A percentile compares a stretch with the other conserved stretches of the same genome.
phyloP scores from a whole-genome alignment of 768 basidiomycete species.

The Mycena rebaudengoi region DNA sequence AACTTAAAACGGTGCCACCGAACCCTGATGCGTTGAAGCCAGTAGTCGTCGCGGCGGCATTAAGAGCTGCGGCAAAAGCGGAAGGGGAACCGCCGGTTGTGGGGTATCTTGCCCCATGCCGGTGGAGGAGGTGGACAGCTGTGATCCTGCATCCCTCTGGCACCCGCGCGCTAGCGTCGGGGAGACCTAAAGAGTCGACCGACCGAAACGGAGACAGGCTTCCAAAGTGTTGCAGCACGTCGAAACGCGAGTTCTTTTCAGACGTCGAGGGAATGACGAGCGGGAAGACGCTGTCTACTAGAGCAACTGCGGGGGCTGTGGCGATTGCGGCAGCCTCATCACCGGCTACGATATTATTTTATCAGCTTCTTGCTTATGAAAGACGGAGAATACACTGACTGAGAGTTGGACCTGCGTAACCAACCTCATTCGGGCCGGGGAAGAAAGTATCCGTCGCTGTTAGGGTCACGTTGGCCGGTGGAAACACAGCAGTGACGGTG shows the following conservation, averaged over 20 bases:
- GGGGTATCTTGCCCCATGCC: background rate
- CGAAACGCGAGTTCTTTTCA: too few species aligned
- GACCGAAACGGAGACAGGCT: constrained; percentile 1
- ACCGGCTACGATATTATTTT: too few species aligned
- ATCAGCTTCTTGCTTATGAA: too few species aligned
- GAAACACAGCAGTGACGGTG: too few species aligned
- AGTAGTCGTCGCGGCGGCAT: constrained; percentile 49
- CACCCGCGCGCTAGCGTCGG: background rate
- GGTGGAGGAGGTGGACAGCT: background rate
- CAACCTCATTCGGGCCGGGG: background rate
- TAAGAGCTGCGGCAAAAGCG: constrained; percentile 56
- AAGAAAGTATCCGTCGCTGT: background rate
- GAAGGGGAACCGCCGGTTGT: too few species aligned
- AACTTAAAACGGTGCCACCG: too few species aligned
- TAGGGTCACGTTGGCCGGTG: background rate
- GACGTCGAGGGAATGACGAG: too few species aligned
- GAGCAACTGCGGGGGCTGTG: too few species aligned
- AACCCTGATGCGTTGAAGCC: constrained; percentile 62
- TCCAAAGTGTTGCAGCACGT: too few species aligned
- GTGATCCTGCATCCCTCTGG: background rate
- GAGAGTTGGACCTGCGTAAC: background rate
- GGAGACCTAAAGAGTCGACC: constrained; percentile 1
- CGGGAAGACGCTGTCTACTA: too few species aligned
- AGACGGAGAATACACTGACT: background rate
- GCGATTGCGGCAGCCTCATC: too few species aligned